These are phyloP conservation scores for Torulaspora microellipsoides DNA, from an alignment of 805 yeast species.

Conservation along the genomic window DNA sequence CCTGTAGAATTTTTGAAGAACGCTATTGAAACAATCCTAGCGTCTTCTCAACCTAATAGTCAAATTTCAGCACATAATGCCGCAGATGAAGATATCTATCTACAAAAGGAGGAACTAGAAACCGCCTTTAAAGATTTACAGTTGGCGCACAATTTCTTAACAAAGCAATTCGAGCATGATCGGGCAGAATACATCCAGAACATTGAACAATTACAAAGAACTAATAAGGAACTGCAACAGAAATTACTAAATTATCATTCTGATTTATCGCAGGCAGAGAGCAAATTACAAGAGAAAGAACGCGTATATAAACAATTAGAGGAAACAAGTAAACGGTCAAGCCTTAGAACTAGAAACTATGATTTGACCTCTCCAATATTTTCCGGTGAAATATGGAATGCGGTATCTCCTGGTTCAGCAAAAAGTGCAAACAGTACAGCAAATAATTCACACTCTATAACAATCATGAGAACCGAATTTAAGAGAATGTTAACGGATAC, in stretches of 20 bases:
- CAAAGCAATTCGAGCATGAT: slow-evolving; percentile 65
- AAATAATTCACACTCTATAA: slow-evolving; percentile 38
- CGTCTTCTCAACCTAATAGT: slow-evolving; percentile 1
- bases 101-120: slow-evolving; percentile 34
- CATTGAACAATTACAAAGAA: slow-evolving; percentile 50
- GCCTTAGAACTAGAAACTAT: slow-evolving; percentile 37
- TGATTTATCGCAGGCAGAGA: slow-evolving; percentile 37
- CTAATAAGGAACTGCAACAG: slow-evolving; percentile 48
- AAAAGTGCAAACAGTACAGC: slow-evolving; percentile 17
- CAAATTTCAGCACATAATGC: neutral
- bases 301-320: slow-evolving; percentile 36
- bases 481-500: slow-evolving; percentile 58
- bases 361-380: slow-evolving; percentile 37
- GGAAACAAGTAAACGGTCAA: slow-evolving; percentile 17
- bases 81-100: neutral
- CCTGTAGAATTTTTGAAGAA: slow-evolving; percentile 28
- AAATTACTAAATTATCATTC: slow-evolving; percentile 41
- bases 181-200: slow-evolving; percentile 50
- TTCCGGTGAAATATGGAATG: slow-evolving; percentile 14
- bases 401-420: slow-evolving; percentile 12
- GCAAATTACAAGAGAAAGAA: slow-evolving; percentile 35
- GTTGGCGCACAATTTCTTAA: slow-evolving; percentile 64
- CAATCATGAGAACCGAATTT: slow-evolving; percentile 63
- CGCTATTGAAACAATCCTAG: slow-evolving; percentile 26
- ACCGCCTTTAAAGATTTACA: slow-evolving; percentile 66